Evolutionary conservation across 1,284 basidiomycete species (phyloP), one percentile per base, ranked within the genome.

Genomic region (Cryptococcus sp.): DNA sequence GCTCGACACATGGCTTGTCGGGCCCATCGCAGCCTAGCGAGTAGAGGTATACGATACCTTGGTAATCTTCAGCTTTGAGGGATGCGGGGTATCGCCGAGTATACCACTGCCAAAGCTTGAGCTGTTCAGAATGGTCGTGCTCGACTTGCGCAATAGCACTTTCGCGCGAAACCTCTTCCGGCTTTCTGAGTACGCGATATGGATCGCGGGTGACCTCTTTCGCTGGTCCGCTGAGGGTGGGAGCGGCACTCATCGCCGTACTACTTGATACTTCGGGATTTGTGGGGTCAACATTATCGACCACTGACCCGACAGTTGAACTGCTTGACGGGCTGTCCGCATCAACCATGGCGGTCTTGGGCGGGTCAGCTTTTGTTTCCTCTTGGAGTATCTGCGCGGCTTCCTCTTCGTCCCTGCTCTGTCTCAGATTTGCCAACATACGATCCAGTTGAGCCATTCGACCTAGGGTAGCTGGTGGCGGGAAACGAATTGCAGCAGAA

Each of bases 91-190:
- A 89, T 77, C 90, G 87, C 51, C 88, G 84, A 15, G 90, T 79
- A 71, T 95, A 95, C 88, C 90, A 93, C 70, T 92, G 88, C 91
- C 93, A 97, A 19, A 93, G 85, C 49, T 88, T 86, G 43, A 90
- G 84, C 64, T 91, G 88, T 67, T 93, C 90, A 58, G 88, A 86
- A 62, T 94, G 89, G 58, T 87, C 86, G 80, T 86, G 88, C 72
- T 89, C 87, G 38, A 89, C 81, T 45, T 86, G 82, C 43, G 83
- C 84, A 48, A 90, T 83, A 20, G 82, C 83, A 69, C 89, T 91
- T 73, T 90, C 87, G 27, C 86, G 78, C 5, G 82, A 78, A 54
- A 94, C 90, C 50, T 81, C 81, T 42, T 79, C 75, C 0, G 77
- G 78, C 50, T 70, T 72, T 22, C 68, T 66, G 11, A 75, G 68